phyloP scores from a whole-genome alignment of 345 rosid species.

The Ceriops tagal region DNA sequence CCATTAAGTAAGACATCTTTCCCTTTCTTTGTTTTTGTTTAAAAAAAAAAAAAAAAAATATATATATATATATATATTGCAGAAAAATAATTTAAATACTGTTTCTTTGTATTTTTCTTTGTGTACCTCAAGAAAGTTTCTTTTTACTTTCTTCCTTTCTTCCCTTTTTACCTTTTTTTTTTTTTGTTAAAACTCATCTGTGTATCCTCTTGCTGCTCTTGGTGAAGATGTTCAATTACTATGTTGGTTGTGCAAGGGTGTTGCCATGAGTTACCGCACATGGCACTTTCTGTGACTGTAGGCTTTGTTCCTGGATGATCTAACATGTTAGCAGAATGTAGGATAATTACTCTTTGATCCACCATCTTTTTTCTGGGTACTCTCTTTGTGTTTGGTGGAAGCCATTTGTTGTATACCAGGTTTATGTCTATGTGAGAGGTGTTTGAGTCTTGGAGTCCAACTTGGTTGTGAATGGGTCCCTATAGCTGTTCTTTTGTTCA shows the following conservation, averaged over 20 bases:
- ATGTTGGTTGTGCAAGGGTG: neutral
- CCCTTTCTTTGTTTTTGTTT: conserved; percentile 3
- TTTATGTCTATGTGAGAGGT: neutral
- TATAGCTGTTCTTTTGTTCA: too few species aligned
- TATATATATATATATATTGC: too few species aligned
- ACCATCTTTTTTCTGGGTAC: neutral
- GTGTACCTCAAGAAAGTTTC: neutral
- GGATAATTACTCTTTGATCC: neutral
- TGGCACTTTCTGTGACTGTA: neutral
- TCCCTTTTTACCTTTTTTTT: neutral
- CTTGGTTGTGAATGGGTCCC: too few species aligned
- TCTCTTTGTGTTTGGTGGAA: neutral
- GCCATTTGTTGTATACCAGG: neutral
- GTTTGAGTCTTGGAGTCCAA: neutral
- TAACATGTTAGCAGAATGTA: neutral
- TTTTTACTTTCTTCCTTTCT: conserved; percentile 2
- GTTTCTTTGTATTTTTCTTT: too few species aligned
- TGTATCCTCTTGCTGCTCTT: neutral
- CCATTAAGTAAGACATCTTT: conserved; percentile 56
- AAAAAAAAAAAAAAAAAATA: too few species aligned
- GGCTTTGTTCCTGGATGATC: neutral
- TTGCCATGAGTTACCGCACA: neutral
- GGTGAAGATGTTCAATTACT: neutral
- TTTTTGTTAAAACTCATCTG: too few species aligned
- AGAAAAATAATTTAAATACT: too few species aligned